Evolutionary conservation across 768 basidiomycete species (phyloP).

Genomic region (Mycena latifolia): DNA sequence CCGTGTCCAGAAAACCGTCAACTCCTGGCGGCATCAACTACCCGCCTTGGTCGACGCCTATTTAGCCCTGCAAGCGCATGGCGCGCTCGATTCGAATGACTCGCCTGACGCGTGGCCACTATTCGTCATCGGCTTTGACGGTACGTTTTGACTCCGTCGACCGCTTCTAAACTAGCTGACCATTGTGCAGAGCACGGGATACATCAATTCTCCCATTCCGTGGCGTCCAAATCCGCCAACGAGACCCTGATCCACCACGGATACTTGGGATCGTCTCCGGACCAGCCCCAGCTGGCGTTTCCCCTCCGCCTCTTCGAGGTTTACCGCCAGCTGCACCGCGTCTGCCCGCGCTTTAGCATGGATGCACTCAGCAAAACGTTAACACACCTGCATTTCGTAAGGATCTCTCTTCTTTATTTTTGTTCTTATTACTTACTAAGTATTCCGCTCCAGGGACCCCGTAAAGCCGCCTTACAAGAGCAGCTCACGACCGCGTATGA

Average conservation of each 20-base stretch:
- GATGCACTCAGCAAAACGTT: slow-evolving; percentile 33
- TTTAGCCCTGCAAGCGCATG: background rate
- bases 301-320: slow-evolving; percentile 35
- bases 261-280: background rate
- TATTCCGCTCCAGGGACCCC: background rate
- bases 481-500: slow-evolving; percentile 4
- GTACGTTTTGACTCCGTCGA: background rate
- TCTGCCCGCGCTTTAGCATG: slow-evolving; percentile 41
- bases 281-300: slow-evolving; percentile 24
- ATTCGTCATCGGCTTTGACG: background rate
- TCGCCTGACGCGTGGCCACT: background rate
- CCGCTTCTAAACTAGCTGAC: background rate
- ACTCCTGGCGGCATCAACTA: background rate
- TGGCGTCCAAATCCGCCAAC: background rate
- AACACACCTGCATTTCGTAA: slow-evolving; percentile 33
- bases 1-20: background rate
- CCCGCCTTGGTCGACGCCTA: background rate
- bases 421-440: background rate
- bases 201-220: background rate
- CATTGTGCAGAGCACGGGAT: background rate
- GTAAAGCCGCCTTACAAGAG: background rate
- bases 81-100: background rate
- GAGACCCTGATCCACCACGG: background rate
- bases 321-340: slow-evolving; percentile 40
- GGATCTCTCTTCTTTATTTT: background rate